Percentiles rank a stretch among this genome's conserved stretches.
Conservation (phyloP, 192 early-diverging fungal species). For the Mortierella claussenii region DNA sequence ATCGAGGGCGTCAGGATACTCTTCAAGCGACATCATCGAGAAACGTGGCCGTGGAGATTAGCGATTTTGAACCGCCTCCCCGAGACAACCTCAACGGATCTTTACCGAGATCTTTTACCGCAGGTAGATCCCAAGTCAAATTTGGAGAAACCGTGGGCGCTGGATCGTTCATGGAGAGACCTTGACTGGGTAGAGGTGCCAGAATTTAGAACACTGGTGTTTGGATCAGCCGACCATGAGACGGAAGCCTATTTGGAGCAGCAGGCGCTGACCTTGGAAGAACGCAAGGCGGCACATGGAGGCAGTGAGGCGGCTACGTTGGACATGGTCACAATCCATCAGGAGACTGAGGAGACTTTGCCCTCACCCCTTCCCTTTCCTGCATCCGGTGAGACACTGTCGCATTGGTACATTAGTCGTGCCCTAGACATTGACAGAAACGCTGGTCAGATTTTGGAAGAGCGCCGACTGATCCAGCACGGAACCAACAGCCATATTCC, state of each 20-base stretch:
- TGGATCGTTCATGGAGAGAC: slow-evolving; percentile 66
- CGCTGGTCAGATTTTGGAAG: slow-evolving; percentile 64
- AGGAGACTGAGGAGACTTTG: slow-evolving; percentile 48
- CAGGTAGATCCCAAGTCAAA: slow-evolving; percentile 16
- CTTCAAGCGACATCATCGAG: slow-evolving; percentile 68
- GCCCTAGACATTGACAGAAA: slow-evolving; percentile 63
- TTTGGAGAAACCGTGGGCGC: slow-evolving; percentile 44
- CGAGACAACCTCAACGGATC: slow-evolving; percentile 60
- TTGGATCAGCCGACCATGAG: slow-evolving; percentile 45
- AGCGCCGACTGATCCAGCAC: slow-evolving; percentile 62
- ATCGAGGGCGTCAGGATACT: slow-evolving; percentile 67
- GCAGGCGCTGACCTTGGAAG: slow-evolving; percentile 22
- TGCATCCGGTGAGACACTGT: slow-evolving; percentile 52
- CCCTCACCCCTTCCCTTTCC: slow-evolving; percentile 61
- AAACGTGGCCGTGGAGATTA: slow-evolving; percentile 69
- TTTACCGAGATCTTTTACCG: slow-evolving; percentile 55
- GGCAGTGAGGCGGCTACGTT: slow-evolving; percentile 30
- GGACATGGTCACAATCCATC: slow-evolving; percentile 35
- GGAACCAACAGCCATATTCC: slow-evolving; percentile 61
- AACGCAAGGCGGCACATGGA: slow-evolving; percentile 46
- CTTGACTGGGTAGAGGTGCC: slow-evolving; percentile 68
- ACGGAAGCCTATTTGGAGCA: slow-evolving; percentile 33
- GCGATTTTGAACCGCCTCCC: slow-evolving; percentile 69
- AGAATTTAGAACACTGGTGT: slow-evolving; percentile 53
- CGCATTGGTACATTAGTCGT: slow-evolving; percentile 70